Evolutionary conservation across 306 rosid genomes (phyloP), one percentile per base, ranked within the genome.

Genomic region (Casuarina equisetifolia): DNA sequence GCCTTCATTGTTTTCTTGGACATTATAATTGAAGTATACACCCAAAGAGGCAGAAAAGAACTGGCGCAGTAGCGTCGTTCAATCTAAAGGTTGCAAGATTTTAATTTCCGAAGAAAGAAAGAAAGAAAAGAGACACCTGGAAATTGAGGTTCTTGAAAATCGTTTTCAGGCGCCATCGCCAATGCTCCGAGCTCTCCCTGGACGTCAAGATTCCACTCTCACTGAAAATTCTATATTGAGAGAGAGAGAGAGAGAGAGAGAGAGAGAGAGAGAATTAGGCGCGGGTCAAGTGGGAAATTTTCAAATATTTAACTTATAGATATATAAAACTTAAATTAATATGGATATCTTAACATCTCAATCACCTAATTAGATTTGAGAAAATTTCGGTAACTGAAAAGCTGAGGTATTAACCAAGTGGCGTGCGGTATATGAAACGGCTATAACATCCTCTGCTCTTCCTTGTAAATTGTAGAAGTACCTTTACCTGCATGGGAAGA

Each of bases 111-210:
- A 48, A 58, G 12, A 58, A 20, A 1, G 8, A 44, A 44, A 49
- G 75, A 38, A 74, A 57, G 17, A 13, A 32, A 19, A 78, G 20
- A 11, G 48, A 42, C 36, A 83, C 86, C 80, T 9, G 80, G 54
- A 50, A 54, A 75, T 15, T 69, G 48, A 74, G 68, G 54, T 52
- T 74, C 74, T 39, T 75, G 78, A 42, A 44, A 51, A 44, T 35
- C 55, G 49, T 25, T 55, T 40, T 70, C 69, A 12, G 71, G 20
- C 4, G 75, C 67, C 70, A 77, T 32, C 25, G 36, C 69, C 32
- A 72, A 40, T 64, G 79, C 20, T 44, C 48, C n/a, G 5, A 78
- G 70, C 9, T 36, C 72, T 59, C 17, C 70, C 52, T 45, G 75
- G 6, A 4, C 46, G 39, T 74, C 45, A 43, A n/a, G 20, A 53